Conservation (phyloP, 495 filamentous ascomycete genomes). For the Neurospora sp. region DNA sequence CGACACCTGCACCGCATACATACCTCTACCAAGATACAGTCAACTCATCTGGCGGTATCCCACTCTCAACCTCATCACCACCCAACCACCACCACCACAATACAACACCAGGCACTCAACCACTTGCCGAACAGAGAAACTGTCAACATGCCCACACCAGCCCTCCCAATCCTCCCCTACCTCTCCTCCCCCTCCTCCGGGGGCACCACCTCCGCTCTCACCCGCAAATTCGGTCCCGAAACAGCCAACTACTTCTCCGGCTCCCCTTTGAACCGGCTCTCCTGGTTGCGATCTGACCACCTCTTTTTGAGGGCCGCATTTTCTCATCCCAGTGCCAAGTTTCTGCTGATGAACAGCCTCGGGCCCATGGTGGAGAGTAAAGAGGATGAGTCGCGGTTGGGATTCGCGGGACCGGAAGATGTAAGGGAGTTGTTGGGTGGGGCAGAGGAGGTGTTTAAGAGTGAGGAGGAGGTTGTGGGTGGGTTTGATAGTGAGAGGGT, state of each 20-base stretch:
- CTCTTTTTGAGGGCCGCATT: constrained; percentile 68
- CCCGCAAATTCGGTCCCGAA: constrained; percentile 80
- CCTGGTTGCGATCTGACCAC: constrained; percentile 75
- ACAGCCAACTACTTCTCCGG: constrained; percentile 93
- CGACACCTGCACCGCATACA: not conserved
- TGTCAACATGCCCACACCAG: not conserved
- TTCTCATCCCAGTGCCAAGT: constrained; percentile 56
- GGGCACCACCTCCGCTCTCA: constrained; percentile 74
- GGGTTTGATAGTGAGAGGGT: not conserved
- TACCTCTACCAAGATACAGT: not conserved
- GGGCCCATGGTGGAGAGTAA: constrained; percentile 53
- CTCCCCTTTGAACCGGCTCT: constrained; percentile 52
- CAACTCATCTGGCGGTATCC: not conserved
- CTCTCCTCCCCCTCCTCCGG: constrained; percentile 47
- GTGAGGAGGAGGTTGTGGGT: not conserved
- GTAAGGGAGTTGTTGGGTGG: not conserved
- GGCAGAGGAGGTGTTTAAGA: not conserved
- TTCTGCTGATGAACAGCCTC: constrained; percentile 71
- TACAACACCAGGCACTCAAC: not conserved
- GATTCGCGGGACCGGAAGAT: not conserved
- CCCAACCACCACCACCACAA: not conserved
- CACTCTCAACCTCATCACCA: not conserved
- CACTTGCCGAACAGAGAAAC: too few species aligned
- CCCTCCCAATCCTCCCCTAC: constrained; percentile 34
- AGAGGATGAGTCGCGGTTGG: not conserved